Base-by-base conservation (phyloP, 306 rosid genomes). In the Clitoria ternatea region DNA sequence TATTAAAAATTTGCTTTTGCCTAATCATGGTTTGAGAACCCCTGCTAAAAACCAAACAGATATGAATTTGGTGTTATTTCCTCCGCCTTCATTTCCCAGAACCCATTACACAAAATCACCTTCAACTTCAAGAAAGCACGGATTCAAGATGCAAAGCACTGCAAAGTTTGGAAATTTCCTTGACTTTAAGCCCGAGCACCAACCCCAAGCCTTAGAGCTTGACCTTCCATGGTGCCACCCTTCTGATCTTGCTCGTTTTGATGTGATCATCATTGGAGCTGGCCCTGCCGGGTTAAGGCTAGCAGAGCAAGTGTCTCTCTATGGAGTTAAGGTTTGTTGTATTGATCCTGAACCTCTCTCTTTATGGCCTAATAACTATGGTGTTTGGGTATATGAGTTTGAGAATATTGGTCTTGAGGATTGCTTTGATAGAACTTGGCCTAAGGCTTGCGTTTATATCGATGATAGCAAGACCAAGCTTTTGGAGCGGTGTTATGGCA, bases 321-420 rank as follows among this genome's bases (percentile, higher is more conserved):
- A 77, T 23, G 96, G 89, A 32, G 62, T 90, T 39, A 79, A 88
- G 90, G 98, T 92, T 36, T 92, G 98, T 72, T 82, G 90, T 26
- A 82, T 90, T 59, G 98, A 92, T 67, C 97, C 98, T 17, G 70
- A 83, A 7, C 98, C 98, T 2, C 83, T 88, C 26, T 83, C 89
- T 52, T 6, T 74, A 49, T 90, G 98, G 98, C 90, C 97, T 17
- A 92, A 88, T 59, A 92, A 92, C 69, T 90, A 92, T 12, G 98
- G 97, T 44, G 92, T 85, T 6, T 92, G 97, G 98, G 77, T 79
- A 1, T 96, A 92, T 57, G 97, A 92, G 83, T 85, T 90, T 77
- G 85, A 82, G 74, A 63, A 56, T 18, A 61, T 90, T 70, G 87
- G 80, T 5, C 90, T 90, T 24, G 80, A 85, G 12, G 76, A 77